Percentiles rank a stretch among this genome's conserved stretches.
Conservation (phyloP, 202 grass and related monocot species). For the Hordeum pubiflorum region DNA sequence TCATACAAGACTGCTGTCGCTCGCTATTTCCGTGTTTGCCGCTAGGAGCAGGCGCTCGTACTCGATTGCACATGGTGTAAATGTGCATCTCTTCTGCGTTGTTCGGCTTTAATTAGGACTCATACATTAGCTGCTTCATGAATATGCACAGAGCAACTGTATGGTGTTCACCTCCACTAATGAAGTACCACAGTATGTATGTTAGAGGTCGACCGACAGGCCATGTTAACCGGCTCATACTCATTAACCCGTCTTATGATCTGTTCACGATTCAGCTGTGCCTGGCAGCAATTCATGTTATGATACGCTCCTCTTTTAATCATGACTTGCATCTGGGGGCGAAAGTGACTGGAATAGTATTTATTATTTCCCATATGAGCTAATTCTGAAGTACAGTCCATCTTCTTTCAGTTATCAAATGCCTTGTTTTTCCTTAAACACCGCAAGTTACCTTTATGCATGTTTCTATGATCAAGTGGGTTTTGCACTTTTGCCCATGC, state of each 20-base stretch:
- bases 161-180: not conserved
- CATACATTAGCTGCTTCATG: slow-evolving; percentile 30
- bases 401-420: not conserved
- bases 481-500: not conserved
- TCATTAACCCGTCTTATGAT: slow-evolving; percentile 18
- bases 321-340: not conserved
- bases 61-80: not conserved
- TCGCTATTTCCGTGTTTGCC: slow-evolving; percentile 13
- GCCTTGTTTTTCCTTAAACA: not conserved
- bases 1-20: slow-evolving; percentile 12
- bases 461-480: not conserved
- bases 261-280: slow-evolving; percentile 7
- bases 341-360: not conserved
- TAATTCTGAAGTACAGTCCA: not conserved
- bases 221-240: slow-evolving; percentile 18
- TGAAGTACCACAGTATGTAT: slow-evolving; percentile 23
- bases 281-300: not conserved
- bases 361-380: not conserved
- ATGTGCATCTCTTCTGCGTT: not conserved
- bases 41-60: slow-evolving; percentile 1
- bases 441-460: not conserved
- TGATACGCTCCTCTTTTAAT: not conserved
- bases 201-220: slow-evolving; percentile 16
- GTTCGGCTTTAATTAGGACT: slow-evolving; percentile 28
- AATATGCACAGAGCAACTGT: slow-evolving; percentile 29